Evolutionary conservation across 495 filamentous ascomycete genomes (phyloP), one percentile per base, ranked within the genome.

Genomic region (Halenospora varia): DNA sequence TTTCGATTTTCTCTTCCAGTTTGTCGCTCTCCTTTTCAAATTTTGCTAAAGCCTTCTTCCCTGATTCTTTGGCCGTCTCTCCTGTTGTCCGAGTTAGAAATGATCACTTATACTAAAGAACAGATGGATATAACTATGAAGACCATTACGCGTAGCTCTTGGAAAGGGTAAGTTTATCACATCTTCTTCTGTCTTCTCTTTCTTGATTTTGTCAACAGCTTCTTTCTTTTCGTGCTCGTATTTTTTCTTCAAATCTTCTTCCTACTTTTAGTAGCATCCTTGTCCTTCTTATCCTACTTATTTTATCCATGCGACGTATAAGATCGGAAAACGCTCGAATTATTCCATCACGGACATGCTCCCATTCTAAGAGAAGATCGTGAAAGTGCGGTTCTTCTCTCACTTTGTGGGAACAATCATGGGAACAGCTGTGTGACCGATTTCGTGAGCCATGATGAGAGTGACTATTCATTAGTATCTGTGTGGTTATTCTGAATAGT

Each of bases 331-430:
- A 25, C 2, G 51, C 9, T 6, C 22, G 13, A 3, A 20, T 15
- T 11, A 54, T 54, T 3, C 39, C 51, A 42, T 54, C 40, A 2
- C 51, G 17, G n/a, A 45, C 22, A 23, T 13, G 42, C 20, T 54
- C 51, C 51, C 51, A 54, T 25, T 54, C 17, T 11, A 45, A 11
- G 0, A 19, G 1, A 3, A 54, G 19, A 10, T 54, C 51, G 19
- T 54, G 18, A 24, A 54, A 54, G 25, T 54, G 51, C 11, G 51
- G 39, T 42, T 54, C n/a, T 24, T 54, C 51, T 53, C 3, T 41
- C 13, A 22, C 10, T 25, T 18, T 45, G n/a, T 54, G 51, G 26
- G 22, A 39, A 6, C 3, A 10, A 10, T 20, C 10, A 26, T 54
- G 51, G 26, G 22, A 39, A 6, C 3, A 10, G 15, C 26, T 15